Conservation (phyloP, 805 yeast genomes). For the Brettanomyces sp. region DNA sequence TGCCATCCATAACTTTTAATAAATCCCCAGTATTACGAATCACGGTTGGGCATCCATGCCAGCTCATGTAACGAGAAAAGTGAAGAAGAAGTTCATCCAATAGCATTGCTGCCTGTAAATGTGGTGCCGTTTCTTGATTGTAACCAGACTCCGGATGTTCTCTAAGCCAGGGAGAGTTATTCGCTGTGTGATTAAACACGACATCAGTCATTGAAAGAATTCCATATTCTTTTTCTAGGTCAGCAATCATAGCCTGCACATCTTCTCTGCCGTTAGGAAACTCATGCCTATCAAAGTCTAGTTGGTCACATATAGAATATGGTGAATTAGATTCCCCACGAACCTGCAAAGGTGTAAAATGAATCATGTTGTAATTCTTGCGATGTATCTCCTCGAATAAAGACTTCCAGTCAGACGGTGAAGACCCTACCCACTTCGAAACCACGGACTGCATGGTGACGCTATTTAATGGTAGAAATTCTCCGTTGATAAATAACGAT, state of each 20-base stretch:
- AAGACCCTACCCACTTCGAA: slow-evolving; percentile 84
- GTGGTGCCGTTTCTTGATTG: slow-evolving; percentile 81
- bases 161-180: slow-evolving; percentile 77
- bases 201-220: slow-evolving; percentile 81
- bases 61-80: slow-evolving; percentile 49
- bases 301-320: slow-evolving; percentile 82
- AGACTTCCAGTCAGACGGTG: slow-evolving; percentile 49
- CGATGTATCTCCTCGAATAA: slow-evolving; percentile 50
- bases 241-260: slow-evolving; percentile 40
- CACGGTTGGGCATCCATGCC: slow-evolving; percentile 53
- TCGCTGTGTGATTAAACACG: slow-evolving; percentile 91
- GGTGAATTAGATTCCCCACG: slow-evolving; percentile 92
- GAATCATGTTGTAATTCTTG: slow-evolving; percentile 92
- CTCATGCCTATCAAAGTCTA: slow-evolving; percentile 57
- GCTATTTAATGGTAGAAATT: slow-evolving; percentile 62
- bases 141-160: slow-evolving; percentile 90
- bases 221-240: slow-evolving; percentile 40
- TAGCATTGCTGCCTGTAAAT: slow-evolving; percentile 74
- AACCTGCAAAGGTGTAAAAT: slow-evolving; percentile 86
- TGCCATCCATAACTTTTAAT: slow-evolving; percentile 51
- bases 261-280: slow-evolving; percentile 48
- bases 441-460: slow-evolving; percentile 77
- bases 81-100: slow-evolving; percentile 61
- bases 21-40: slow-evolving; percentile 47
- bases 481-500: slow-evolving; percentile 45